These are phyloP conservation scores for Colletotrichum noveboracense DNA, from an alignment of 2,329 filamentous ascomycete species.

Conservation along the genomic window DNA sequence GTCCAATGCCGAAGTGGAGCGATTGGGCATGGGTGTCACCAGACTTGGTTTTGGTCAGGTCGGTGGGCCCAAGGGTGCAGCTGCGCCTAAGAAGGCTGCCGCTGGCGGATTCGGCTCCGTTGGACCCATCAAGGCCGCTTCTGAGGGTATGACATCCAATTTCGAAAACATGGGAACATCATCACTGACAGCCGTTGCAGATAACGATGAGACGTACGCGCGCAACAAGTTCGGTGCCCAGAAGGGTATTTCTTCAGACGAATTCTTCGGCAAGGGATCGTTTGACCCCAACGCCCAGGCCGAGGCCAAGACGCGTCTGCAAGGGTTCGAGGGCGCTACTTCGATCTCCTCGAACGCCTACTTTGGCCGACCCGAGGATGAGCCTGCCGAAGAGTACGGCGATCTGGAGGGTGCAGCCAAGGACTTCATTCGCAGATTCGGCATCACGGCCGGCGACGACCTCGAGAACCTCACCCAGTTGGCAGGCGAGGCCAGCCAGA, in stretches of 20 bases:
- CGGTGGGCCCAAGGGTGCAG: constrained; percentile 64
- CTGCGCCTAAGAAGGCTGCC: constrained; percentile 68
- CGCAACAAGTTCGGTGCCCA: constrained; percentile 88
- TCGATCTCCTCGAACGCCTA: constrained; percentile 97
- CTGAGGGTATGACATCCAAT: constrained; percentile 62
- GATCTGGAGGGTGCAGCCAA: constrained; percentile 93
- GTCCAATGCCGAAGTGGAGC: constrained; percentile 81
- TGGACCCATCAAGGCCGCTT: constrained; percentile 72
- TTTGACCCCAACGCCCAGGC: constrained; percentile 82
- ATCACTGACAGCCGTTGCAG: constrained; percentile 36
- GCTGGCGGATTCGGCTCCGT: constrained; percentile 88
- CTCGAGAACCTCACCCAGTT: constrained; percentile 86
- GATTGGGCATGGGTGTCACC: constrained; percentile 86
- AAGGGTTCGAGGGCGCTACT: constrained; percentile 91
- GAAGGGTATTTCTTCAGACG: constrained; percentile 96
- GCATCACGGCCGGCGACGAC: constrained; percentile 94
- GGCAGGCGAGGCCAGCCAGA: constrained; percentile 83
- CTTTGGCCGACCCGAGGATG: constrained; percentile 91
- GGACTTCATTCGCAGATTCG: constrained; percentile 94
- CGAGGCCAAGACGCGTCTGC: constrained; percentile 86
- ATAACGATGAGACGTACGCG: constrained; percentile 82
- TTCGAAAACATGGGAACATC: neutral
- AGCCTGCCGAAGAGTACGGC: constrained; percentile 79
- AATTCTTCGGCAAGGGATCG: constrained; percentile 92
- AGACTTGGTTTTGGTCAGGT: constrained; percentile 90